phyloP scores from a whole-genome alignment of 768 basidiomycete species.

The Suillus americanus region DNA sequence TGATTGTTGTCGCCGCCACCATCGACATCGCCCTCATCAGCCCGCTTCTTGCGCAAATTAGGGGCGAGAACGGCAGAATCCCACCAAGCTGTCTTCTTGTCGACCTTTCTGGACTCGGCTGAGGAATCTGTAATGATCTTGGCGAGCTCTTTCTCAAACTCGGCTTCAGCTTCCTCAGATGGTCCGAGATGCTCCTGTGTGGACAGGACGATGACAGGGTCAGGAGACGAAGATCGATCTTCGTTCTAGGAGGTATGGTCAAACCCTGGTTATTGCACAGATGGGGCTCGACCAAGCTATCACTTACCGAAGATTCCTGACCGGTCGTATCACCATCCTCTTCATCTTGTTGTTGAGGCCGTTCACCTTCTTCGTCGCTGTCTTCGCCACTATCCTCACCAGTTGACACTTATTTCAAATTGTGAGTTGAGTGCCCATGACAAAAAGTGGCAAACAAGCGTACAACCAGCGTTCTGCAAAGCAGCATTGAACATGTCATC shows the following conservation, averaged over 20 bases:
- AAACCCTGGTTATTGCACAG: background rate
- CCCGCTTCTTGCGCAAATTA: conserved; percentile 61
- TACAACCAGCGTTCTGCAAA: conserved; percentile 59
- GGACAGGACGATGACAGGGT: conserved; percentile 72
- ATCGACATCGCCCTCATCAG: conserved; percentile 59
- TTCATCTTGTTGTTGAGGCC: conserved; percentile 52
- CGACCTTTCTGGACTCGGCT: conserved; percentile 78
- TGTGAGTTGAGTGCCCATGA: conserved; percentile 12
- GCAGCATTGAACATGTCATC: conserved; percentile 84
- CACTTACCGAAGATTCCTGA: conserved; percentile 55
- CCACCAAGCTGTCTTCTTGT: conserved; percentile 89
- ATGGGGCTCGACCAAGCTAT: conserved; percentile 6
- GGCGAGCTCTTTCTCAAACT: conserved; percentile 93
- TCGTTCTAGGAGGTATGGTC: conserved; percentile 36
- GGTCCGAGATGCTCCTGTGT: conserved; percentile 76
- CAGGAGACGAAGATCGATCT: conserved; percentile 79
- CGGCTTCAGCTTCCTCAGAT: conserved; percentile 86
- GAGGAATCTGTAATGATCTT: conserved; percentile 92
- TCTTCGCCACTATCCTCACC: conserved; percentile 50
- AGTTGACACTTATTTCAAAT: conserved; percentile 26
- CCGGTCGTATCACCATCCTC: conserved; percentile 57
- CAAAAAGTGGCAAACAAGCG: conserved; percentile 19
- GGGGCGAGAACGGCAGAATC: conserved; percentile 81
- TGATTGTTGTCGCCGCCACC: conserved; percentile 35
- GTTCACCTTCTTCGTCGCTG: conserved; percentile 46